Percentiles rank a stretch among this genome's conserved stretches.
These are phyloP conservation scores for Metrosideros polymorpha DNA, from an alignment of 441 rosid species.

Conservation along the genomic window DNA sequence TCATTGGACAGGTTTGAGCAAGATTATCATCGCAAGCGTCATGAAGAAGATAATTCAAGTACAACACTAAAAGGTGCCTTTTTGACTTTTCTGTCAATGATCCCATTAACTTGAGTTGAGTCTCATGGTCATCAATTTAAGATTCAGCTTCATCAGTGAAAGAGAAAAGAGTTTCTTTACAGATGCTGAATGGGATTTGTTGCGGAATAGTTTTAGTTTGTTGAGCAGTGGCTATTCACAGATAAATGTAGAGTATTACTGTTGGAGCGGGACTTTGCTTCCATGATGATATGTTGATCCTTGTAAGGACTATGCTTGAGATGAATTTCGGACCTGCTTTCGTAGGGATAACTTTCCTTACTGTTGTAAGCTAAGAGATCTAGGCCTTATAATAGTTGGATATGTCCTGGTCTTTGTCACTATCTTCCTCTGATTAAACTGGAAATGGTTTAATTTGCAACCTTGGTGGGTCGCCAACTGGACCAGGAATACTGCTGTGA, in stretches of 20 bases:
- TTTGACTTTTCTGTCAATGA: neutral
- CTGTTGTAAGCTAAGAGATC: neutral
- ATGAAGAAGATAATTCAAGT: constrained; percentile 77
- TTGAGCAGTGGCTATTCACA: neutral
- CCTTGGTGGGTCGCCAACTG: neutral
- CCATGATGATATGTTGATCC: neutral
- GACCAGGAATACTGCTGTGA: neutral
- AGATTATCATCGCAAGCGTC: constrained; percentile 90
- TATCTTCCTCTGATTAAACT: neutral
- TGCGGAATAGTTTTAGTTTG: neutral
- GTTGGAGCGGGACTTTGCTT: neutral
- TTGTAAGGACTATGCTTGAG: neutral
- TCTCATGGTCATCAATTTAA: neutral
- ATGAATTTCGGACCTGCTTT: neutral
- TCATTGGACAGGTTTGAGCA: constrained; percentile 98
- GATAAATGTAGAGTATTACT: neutral
- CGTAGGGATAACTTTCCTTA: neutral
- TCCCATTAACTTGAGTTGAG: neutral
- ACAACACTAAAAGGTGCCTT: constrained; percentile 61
- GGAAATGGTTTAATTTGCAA: neutral
- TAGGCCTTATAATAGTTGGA: neutral
- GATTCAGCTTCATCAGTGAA: neutral
- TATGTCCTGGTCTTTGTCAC: neutral
- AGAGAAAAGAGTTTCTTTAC: neutral
- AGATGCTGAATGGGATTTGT: neutral